A percentile compares a stretch with the other conserved stretches of the same genome.
Evolutionary conservation across 192 early-diverging fungal genomes (phyloP).

Genomic region (Dissophora globulifera): DNA sequence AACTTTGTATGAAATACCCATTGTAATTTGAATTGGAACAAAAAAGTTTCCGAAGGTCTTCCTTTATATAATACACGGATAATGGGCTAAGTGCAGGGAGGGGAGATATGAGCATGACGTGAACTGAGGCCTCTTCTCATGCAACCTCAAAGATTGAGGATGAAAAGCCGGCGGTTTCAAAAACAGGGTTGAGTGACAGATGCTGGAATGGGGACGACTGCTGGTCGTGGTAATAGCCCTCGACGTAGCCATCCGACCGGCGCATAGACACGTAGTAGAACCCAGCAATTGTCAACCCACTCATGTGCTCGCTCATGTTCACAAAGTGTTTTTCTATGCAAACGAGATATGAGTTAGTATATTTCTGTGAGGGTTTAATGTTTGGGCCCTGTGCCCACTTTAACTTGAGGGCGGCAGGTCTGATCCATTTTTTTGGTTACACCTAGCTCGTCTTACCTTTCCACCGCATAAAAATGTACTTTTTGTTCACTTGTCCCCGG

Average conservation of each 20-base stretch:
- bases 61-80: not conserved
- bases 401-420: no score
- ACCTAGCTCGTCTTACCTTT: constrained; percentile 53
- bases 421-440: not conserved
- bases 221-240: constrained; percentile 61
- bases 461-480: constrained; percentile 80
- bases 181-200: constrained; percentile 40
- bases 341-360: not conserved
- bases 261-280: constrained; percentile 77
- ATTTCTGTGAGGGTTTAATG: no score
- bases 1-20: no score
- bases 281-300: constrained; percentile 70
- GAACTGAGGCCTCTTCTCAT: not conserved
- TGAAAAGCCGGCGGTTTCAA: constrained; percentile 43
- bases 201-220: constrained; percentile 53
- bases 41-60: no score
- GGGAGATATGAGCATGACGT: no score
- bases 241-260: constrained; percentile 64
- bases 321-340: constrained; percentile 65
- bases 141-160: constrained; percentile 44
- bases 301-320: constrained; percentile 60
- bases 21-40: no score
- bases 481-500: constrained; percentile 61
- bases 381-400: no score
- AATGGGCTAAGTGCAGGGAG: not conserved